phyloP scores from a whole-genome alignment of 1,139 yeast species.

The Hyphopichia wangnamkhiaoensis region DNA sequence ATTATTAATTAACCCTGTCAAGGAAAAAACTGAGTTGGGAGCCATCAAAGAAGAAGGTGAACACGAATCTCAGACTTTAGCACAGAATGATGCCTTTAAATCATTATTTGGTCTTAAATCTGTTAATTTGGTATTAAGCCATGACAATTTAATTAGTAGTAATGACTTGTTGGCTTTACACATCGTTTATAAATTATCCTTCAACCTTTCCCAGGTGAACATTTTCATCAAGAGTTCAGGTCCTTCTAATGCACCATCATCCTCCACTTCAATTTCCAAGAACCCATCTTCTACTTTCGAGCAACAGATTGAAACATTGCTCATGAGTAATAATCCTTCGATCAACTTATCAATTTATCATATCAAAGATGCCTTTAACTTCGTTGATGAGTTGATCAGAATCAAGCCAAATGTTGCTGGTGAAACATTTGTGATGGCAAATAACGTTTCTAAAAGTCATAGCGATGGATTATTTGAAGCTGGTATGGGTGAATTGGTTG shows the following conservation, averaged over 20 bases:
- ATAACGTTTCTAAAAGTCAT: constrained; percentile 16
- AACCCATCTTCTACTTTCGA: constrained; percentile 19
- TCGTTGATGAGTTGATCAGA: constrained; percentile 14
- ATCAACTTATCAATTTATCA: constrained; percentile 15
- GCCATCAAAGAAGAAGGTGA: constrained; percentile 9
- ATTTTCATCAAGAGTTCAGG: constrained; percentile 21
- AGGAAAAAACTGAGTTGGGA: constrained; percentile 1
- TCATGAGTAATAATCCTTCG: constrained; percentile 12
- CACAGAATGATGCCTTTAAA: constrained; percentile 8
- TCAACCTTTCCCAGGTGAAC: constrained; percentile 16
- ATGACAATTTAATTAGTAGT: constrained; percentile 34
- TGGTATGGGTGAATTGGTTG: constrained; percentile 18
- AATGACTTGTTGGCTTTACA: constrained; percentile 35
- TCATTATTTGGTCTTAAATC: constrained; percentile 19
- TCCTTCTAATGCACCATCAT: too few relatives aligned
- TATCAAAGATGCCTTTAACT: constrained; percentile 17
- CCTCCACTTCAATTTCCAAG: constrained; percentile 9
- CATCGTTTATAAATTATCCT: constrained; percentile 22
- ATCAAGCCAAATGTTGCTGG: constrained; percentile 13
- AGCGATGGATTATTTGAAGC: constrained; percentile 15
- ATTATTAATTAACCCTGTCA: constrained; percentile 22
- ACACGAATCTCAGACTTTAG: constrained; percentile 7
- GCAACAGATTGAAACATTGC: constrained; percentile 19
- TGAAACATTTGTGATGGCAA: constrained; percentile 27
- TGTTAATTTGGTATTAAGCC: constrained; percentile 28